Conservation (phyloP, 2,329 filamentous ascomycete species). For the Beauveria brongniartii region DNA sequence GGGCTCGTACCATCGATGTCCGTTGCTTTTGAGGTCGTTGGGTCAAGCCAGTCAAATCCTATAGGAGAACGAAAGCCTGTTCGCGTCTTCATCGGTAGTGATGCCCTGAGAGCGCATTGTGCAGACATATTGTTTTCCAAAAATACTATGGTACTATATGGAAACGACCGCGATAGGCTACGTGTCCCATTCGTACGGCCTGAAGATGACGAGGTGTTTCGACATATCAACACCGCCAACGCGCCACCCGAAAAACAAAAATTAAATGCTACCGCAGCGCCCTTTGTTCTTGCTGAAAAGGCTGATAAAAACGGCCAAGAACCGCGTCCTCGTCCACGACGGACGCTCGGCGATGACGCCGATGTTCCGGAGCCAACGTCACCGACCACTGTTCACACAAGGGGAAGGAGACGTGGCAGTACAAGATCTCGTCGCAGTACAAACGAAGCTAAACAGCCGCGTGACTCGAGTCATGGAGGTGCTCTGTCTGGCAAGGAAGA, state of each 20-base stretch:
- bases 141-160: constrained; percentile 79
- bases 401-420: constrained; percentile 40
- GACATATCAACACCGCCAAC: constrained; percentile 60
- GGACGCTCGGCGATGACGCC: constrained; percentile 18
- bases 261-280: constrained; percentile 45
- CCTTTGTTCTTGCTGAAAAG: constrained; percentile 32
- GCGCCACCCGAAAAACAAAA: constrained; percentile 47
- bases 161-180: constrained; percentile 78
- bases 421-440: constrained; percentile 13
- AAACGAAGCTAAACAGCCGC: constrained; percentile 7
- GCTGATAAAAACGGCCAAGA: constrained; percentile 16
- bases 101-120: constrained; percentile 75
- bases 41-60: constrained; percentile 27
- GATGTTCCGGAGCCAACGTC: constrained; percentile 25
- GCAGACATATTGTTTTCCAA: constrained; percentile 89
- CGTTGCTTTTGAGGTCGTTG: constrained; percentile 68
- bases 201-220: constrained; percentile 77
- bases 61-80: constrained; percentile 49
- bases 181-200: constrained; percentile 88
- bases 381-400: constrained; percentile 30
- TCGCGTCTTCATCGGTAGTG: constrained; percentile 83
- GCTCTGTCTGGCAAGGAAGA: constrained; percentile 20
- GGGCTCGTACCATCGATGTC: constrained; percentile 64
- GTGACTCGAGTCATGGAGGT: constrained; percentile 15
- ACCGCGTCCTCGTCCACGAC: constrained; percentile 12